Base-by-base conservation (phyloP, 805 yeast species). In the Teunomyces stri region DNA sequence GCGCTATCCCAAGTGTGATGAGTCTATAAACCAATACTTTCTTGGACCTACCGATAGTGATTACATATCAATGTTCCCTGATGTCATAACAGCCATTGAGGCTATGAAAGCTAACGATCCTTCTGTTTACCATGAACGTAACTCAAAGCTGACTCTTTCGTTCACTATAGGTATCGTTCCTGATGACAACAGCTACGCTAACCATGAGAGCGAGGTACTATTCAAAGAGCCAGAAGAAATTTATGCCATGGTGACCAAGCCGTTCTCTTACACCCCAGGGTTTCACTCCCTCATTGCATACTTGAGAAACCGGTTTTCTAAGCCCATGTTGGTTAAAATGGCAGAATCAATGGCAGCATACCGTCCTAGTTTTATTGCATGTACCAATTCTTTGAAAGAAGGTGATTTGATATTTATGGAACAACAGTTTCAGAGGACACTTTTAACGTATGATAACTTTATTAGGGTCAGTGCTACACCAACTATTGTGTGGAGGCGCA, bases 361-460 rank as follows among this genome's bases (percentile, higher is more conserved):
- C 59, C 71, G 98, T 53, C 97, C 98, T 2, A 83, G 91, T 10
- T 92, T 92, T 62, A 89, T 91, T 57, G 97, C 97, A 3, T 87
- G 95, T 57, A 88, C 96, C 34, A 87, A 88, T 58, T 83, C 94
- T 4, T 68, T 92, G 31, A 88, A 91, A 48, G 96, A 89, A 56
- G 95, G 88, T 36, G 99, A 92, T 64, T 74, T 91, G 65, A 87
- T 92, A 2, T 92, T 92, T 60, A 89, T 94, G 86, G 99, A 92
- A 62, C 96, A 92, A 69, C 88, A 96, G 57, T 92, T 91, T 69
- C 98, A 92, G 65, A 72, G 99, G 39, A 90, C 98, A 0, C 70
- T 92, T 31, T 69, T 92, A 38, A 96, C 95, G 51, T 92, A 90
- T 63, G 91, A 89, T 50, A 87, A 85, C 63, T 87, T 88, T 62